phyloP scores from a whole-genome alignment of 805 yeast species.

The Ogataea trehaloabstinens region DNA sequence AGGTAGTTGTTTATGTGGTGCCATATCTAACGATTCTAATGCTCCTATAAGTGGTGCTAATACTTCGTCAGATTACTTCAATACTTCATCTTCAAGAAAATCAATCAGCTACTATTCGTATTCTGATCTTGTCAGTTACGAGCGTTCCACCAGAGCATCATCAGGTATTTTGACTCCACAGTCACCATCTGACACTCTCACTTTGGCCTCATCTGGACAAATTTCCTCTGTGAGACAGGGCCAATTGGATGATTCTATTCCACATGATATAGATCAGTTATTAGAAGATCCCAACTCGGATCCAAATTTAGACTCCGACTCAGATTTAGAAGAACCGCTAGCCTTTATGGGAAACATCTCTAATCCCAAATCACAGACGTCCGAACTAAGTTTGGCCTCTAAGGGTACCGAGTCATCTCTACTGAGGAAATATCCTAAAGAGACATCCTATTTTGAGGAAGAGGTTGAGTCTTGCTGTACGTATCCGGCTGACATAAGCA shows the following conservation, averaged over 20 bases:
- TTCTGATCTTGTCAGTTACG: slow-evolving; percentile 30
- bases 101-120: slow-evolving; percentile 33
- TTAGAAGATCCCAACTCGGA: slow-evolving; percentile 4
- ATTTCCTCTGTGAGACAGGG: slow-evolving; percentile 4
- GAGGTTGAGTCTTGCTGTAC: slow-evolving; percentile 12
- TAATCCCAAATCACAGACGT: not conserved
- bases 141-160: slow-evolving; percentile 11
- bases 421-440: slow-evolving; percentile 11
- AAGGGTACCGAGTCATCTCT: not conserved
- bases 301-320: not conserved
- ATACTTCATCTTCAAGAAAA: slow-evolving; percentile 14
- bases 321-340: not conserved
- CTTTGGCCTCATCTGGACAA: not conserved
- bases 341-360: not conserved
- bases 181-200: slow-evolving; percentile 2
- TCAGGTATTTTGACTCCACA: not conserved
- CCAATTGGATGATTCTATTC: slow-evolving; percentile 8
- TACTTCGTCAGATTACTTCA: not conserved
- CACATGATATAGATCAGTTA: slow-evolving; percentile 12
- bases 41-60: not conserved
- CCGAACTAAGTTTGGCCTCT: not conserved
- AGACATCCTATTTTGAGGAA: slow-evolving; percentile 23
- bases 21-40: not conserved
- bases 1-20: not conserved
- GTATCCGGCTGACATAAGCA: slow-evolving; percentile 14